Conservation (phyloP, 306 rosid genomes). For the Macrotyloma uniflorum region DNA sequence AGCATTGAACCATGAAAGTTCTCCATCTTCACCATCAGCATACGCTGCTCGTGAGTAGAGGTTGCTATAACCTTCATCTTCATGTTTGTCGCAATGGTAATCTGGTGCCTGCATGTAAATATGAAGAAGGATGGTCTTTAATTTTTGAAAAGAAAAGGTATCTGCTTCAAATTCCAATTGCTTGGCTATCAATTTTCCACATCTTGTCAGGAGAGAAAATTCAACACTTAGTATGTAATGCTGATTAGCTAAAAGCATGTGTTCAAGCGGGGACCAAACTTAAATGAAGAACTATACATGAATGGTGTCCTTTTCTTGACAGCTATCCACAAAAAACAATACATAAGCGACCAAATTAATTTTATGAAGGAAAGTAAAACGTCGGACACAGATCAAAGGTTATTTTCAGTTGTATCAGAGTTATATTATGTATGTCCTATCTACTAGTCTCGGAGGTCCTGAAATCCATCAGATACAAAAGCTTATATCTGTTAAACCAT, state of each 20-base stretch:
- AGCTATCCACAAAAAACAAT: conserved; percentile 23
- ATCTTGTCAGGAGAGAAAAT: not conserved
- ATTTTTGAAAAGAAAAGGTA: not conserved
- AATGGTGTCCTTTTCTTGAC: conserved; percentile 28
- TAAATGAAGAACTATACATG: not conserved
- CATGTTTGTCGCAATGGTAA: conserved; percentile 46
- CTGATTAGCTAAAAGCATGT: not conserved
- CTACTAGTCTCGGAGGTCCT: not conserved
- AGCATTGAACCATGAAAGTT: conserved; percentile 85
- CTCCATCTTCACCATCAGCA: conserved; percentile 75
- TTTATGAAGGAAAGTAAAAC: not conserved
- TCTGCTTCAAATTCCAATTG: conserved; percentile 30
- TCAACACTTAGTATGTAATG: not conserved
- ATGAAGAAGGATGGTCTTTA: conserved; percentile 17
- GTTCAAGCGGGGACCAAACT: conserved; percentile 5
- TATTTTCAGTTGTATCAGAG: not conserved
- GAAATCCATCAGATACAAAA: not conserved
- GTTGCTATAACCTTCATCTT: conserved; percentile 47
- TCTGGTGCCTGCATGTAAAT: conserved; percentile 42
- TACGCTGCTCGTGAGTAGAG: conserved; percentile 52
- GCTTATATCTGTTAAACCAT: conserved; percentile 6
- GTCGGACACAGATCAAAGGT: not conserved
- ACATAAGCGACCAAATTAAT: not conserved
- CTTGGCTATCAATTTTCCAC: conserved; percentile 5
- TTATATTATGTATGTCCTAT: not conserved